Percentiles rank a stretch among this genome's conserved stretches.
phyloP scores from a whole-genome alignment of 257 asterid species.

The Solanum clarkiae region DNA sequence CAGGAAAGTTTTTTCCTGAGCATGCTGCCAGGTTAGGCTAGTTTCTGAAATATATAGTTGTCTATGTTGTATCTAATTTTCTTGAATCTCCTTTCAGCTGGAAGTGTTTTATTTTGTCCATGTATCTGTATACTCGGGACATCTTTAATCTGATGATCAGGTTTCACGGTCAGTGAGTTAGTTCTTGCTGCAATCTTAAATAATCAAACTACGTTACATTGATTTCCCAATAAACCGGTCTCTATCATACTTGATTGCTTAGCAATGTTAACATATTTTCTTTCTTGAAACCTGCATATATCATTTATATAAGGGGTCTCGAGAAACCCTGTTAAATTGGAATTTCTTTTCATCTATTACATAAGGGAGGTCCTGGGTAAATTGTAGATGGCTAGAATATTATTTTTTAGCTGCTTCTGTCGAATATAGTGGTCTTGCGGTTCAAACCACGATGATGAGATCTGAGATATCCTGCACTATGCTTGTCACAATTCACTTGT shows the following conservation, averaged over 20 bases:
- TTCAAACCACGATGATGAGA: neutral
- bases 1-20: conserved; percentile 48
- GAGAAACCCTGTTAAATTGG: neutral
- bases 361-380: neutral
- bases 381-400: neutral
- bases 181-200: neutral
- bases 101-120: neutral
- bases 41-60: neutral
- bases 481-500: neutral
- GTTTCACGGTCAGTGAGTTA: neutral
- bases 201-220: neutral
- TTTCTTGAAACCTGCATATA: neutral
- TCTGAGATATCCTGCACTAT: neutral
- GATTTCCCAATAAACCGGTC: neutral
- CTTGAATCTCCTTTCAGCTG: neutral
- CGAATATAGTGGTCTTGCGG: neutral
- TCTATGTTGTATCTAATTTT: neutral
- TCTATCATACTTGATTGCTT: neutral
- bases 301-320: neutral
- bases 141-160: neutral
- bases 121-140: neutral
- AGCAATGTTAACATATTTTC: neutral
- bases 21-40: conserved; percentile 49
- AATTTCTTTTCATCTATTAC: neutral
- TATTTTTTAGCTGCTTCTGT: neutral